Evolutionary conservation across 106 monocot species (phyloP).

Genomic region (Dioscorea zingiberensis): DNA sequence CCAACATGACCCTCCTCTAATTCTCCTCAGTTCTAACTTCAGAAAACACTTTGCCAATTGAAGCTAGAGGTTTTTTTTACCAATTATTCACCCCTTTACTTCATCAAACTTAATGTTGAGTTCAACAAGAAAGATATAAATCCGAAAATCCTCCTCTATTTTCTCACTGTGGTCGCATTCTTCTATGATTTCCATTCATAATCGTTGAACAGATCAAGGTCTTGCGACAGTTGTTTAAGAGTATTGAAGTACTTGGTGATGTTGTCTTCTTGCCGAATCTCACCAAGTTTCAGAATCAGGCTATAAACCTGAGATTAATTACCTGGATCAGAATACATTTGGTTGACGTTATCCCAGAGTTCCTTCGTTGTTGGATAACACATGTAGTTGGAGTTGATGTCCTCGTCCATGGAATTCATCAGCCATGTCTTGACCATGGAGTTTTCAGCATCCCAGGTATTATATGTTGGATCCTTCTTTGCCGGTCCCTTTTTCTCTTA

Average conservation of each 20-base stretch:
- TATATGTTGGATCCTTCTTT: neutral
- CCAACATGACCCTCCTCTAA: neutral
- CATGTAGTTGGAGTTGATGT: slow-evolving; percentile 1
- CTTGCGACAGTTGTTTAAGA: neutral
- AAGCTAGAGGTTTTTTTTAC: neutral
- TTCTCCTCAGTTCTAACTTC: neutral
- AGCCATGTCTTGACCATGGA: slow-evolving; percentile 4
- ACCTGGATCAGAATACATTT: neutral
- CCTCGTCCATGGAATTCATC: slow-evolving; percentile 3
- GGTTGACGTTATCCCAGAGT: neutral
- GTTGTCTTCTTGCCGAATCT: neutral
- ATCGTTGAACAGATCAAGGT: slow-evolving; percentile 2
- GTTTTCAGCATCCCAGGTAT: neutral
- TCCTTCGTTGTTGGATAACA: neutral
- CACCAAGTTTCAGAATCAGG: neutral
- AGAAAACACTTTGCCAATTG: neutral
- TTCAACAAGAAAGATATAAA: neutral
- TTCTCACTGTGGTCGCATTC: neutral
- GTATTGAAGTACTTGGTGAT: neutral
- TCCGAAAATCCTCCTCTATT: neutral
- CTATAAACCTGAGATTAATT: slow-evolving; percentile 1
- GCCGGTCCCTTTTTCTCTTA: neutral
- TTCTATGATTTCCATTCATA: slow-evolving; percentile 2
- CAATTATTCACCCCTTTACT: slow-evolving; percentile 3
- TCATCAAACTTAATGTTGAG: no score